Evolutionary conservation across 768 basidiomycete species (phyloP), one percentile per base, ranked within the genome.

Genomic region (Cystobasidium ongulense): DNA sequence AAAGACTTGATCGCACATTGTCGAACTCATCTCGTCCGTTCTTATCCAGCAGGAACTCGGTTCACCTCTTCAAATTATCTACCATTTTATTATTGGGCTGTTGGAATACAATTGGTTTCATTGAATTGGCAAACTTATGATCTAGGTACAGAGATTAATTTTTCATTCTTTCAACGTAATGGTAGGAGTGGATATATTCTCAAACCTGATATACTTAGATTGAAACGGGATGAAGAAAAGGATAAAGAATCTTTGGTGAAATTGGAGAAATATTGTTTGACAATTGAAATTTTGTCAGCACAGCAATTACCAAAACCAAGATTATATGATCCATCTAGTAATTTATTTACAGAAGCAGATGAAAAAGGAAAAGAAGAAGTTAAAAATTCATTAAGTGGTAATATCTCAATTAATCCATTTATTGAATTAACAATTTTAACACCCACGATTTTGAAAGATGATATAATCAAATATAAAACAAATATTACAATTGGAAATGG

Each of bases 61-160:
- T 84, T 98, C 38, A 88, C 84, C 73, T 92, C 90, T 76, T 87
- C 87, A 27, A 98, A 98, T 79, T 97, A 89, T 77, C 85, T 89
- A 75, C 94, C 94, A 7, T 88, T 92, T 81, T 85, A 87, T 21
- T 93, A 87, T 80, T 99, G 95, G 95, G 87, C 87, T 0, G 87
- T 87, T 1, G 95, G 95, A 0, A 86, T 87, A 15, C 94, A 97
- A 80, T 81, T 97, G 4, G 92, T 93, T 0, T 92, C 95, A 8
- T 85, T 99, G 68, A 99, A 99, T 81, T 98, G 93, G 92, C 95
- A 99, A 81, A 98, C 93, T 0, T 88, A 88, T 76, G 93, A 97
- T 81, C 82, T 92, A 63, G 93, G 92, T 1, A 90, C 89, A 79
- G 88, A 89, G 83, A 91, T 97, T 80, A 99, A 96, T 78, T 87